Evolutionary conservation across 495 filamentous ascomycete genomes (phyloP).

Genomic region (Penicillium diatomitis): DNA sequence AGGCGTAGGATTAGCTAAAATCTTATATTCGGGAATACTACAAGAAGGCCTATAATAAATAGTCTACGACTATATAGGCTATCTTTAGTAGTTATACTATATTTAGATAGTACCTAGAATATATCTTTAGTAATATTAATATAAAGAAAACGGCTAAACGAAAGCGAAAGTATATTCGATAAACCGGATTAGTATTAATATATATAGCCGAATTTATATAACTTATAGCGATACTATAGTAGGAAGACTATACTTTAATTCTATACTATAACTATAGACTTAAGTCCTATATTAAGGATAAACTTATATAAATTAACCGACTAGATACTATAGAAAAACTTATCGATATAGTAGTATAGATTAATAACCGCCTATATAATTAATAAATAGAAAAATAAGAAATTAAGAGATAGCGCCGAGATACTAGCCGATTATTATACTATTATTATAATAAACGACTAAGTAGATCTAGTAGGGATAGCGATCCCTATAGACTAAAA

Average conservation of each 20-base stretch:
- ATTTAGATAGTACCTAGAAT: slow-evolving; percentile 1
- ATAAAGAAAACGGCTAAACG: no score
- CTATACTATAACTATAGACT: neutral
- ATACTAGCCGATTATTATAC: neutral
- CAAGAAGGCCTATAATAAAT: neutral
- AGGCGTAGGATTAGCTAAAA: neutral
- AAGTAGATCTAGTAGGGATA: neutral
- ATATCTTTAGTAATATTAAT: no score
- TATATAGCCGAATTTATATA: no score
- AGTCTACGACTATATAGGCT: neutral
- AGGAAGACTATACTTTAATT: neutral
- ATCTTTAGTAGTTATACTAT: neutral
- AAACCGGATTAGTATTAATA: no score
- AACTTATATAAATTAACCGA: neutral
- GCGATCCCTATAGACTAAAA: neutral
- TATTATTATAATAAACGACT: neutral
- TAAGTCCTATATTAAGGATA: neutral
- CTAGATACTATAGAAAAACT: neutral
- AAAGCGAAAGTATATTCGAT: no score
- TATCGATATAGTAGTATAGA: neutral
- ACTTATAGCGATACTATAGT: no score
- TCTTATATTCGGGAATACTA: neutral
- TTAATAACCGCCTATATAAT: neutral
- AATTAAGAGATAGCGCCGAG: neutral
- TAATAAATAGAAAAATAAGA: neutral